A percentile compares a stretch with the other conserved stretches of the same genome.
Conservation (phyloP, 441 rosid species). For the Pelargonium cotyledonis region DNA sequence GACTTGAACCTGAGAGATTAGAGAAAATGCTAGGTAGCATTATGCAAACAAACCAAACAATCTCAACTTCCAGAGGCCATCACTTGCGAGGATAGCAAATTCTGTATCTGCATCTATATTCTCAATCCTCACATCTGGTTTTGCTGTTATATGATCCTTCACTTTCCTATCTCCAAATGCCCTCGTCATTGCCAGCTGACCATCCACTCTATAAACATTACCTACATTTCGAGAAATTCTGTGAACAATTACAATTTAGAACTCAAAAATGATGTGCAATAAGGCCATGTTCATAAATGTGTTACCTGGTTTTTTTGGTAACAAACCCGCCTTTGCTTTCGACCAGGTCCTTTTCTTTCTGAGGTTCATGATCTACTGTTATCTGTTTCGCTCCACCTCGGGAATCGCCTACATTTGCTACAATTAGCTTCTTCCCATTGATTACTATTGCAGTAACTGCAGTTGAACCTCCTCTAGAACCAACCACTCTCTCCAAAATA, state of each 20-base stretch:
- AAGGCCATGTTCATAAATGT: too few relatives aligned
- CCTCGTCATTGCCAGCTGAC: constrained; percentile 19
- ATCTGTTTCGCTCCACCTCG: constrained; percentile 17
- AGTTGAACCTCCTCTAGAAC: constrained; percentile 18
- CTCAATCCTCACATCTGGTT: constrained; percentile 11
- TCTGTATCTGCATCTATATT: neutral
- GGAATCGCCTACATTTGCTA: constrained; percentile 17
- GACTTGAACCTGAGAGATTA: too few relatives aligned
- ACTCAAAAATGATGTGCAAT: too few relatives aligned
- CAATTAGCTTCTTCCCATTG: constrained; percentile 17
- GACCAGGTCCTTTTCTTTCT: constrained; percentile 12
- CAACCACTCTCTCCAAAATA: constrained; percentile 9
- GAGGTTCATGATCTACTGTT: constrained; percentile 15
- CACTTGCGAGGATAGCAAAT: constrained; percentile 19
- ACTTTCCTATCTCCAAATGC: constrained; percentile 19
- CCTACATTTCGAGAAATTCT: neutral
- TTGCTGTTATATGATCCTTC: constrained; percentile 18
- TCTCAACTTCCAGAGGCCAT: constrained; percentile 20
- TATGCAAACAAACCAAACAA: too few relatives aligned
- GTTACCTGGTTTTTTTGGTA: constrained; percentile 8
- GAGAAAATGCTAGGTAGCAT: too few relatives aligned
- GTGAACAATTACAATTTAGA: too few relatives aligned
- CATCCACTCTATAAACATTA: constrained; percentile 13
- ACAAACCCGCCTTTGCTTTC: constrained; percentile 21
- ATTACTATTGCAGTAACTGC: constrained; percentile 15